Evolutionary conservation across 2,329 filamentous ascomycete species (phyloP).

Genomic region (Phialophora expanda): DNA sequence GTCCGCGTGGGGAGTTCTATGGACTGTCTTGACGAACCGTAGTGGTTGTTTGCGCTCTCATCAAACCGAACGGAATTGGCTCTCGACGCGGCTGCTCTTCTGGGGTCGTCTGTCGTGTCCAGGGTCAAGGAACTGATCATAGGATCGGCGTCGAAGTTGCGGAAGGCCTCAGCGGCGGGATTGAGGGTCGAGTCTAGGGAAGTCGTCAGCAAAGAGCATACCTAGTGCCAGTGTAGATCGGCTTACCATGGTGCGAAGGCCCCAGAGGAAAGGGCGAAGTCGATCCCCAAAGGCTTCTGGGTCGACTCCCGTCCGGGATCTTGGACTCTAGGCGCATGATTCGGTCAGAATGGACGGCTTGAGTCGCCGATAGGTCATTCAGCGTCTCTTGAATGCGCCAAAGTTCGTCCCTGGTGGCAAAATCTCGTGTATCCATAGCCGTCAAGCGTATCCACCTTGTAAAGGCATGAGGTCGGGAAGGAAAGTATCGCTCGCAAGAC

Average conservation of each 20-base stretch:
- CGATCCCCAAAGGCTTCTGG: conserved; percentile 87
- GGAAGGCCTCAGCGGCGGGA: conserved; percentile 81
- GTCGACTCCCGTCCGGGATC: conserved; percentile 65
- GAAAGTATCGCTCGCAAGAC: not conserved
- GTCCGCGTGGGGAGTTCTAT: conserved; percentile 81
- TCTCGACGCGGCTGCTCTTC: conserved; percentile 79
- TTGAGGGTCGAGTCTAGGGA: conserved; percentile 75
- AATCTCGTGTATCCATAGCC: conserved; percentile 42
- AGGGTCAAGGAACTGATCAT: conserved; percentile 81
- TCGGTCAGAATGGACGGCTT: conserved; percentile 66
- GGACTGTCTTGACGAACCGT: conserved; percentile 82
- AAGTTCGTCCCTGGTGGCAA: conserved; percentile 68
- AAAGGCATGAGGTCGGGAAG: conserved; percentile 20
- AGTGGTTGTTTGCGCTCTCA: conserved; percentile 91
- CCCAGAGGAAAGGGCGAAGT: conserved; percentile 86
- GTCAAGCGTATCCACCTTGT: conserved; percentile 14
- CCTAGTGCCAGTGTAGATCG: not conserved
- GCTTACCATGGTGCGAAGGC: conserved; percentile 83
- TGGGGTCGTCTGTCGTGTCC: conserved; percentile 82
- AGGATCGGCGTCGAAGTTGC: conserved; percentile 83
- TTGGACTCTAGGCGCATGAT: conserved; percentile 66
- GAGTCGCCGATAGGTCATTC: conserved; percentile 64
- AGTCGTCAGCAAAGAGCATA: conserved; percentile 16
- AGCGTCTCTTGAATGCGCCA: conserved; percentile 69
- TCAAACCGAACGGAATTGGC: conserved; percentile 98